Base-by-base conservation (phyloP, 129 eudicot species). In the Pittosporum tobira region DNA sequence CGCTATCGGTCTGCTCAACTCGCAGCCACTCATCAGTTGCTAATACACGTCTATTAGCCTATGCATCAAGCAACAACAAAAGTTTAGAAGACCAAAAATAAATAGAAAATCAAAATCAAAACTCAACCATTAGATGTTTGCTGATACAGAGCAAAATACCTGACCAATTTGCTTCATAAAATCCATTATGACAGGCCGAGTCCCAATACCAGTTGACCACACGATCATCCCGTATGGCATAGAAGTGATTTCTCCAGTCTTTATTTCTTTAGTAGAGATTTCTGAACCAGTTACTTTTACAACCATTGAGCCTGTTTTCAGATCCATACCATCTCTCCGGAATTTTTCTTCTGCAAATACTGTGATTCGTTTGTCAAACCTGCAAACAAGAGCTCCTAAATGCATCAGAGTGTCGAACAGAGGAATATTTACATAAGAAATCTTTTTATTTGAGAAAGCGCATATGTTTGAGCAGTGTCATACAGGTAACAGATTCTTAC, bases 121-220 rank as follows among this genome's bases (percentile, higher is more conserved):
- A 23, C 15, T 42, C 29, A 27, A 27, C 38, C 3, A 49, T 48
- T 10, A 56, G 53, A 30, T 15, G 24, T 9, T 26, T 28, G 11
- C 0, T 20, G 18, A 26, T 25, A 7, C 25, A 50, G 59, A 36
- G 4, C 16, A 3, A 51, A 43, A 18, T 70, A 88, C 96, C 96
- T 88, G 96, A 23, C 88, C 88, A 57, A 88, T 73, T 68, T 88
- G 94, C 77, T 83, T 88, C 96, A 88, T 88, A 49, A 83, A 88
- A 65, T 88, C 94, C 84, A 73, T 75, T 43, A 88, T 64, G 24
- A 88, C 88, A 43, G 96, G 96, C 31, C 96, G 96, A 65, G 96
- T 88, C n/a, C 88, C 96, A 62, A 88, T 88, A 54, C 96, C 96
- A 25, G 96, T 88, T 57, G 96, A 88, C 96, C 96, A 88, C 34